These are phyloP conservation scores for Hypoxylon sp. DNA, from an alignment of 2,329 filamentous ascomycete genomes.

Conservation along the genomic window DNA sequence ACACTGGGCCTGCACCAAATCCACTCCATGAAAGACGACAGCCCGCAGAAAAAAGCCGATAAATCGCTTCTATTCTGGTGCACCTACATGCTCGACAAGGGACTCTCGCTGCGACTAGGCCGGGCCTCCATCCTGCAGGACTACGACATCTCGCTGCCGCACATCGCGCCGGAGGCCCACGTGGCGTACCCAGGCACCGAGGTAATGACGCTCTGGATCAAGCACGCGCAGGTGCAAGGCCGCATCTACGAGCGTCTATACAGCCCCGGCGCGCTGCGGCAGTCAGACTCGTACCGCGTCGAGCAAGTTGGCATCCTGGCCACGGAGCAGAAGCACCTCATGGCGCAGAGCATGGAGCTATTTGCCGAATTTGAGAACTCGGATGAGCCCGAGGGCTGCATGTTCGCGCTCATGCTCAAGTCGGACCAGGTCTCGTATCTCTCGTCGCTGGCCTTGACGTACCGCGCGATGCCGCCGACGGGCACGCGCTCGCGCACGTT, in stretches of 20 bases:
- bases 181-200: slow-evolving; percentile 51
- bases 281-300: slow-evolving; percentile 52
- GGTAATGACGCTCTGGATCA: slow-evolving; percentile 63
- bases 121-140: slow-evolving; percentile 67
- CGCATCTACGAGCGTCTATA: slow-evolving; percentile 69
- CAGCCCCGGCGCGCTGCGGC: slow-evolving; percentile 56
- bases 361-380: slow-evolving; percentile 44
- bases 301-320: slow-evolving; percentile 53
- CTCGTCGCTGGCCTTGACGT: slow-evolving; percentile 58
- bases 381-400: slow-evolving; percentile 44
- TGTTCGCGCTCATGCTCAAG: slow-evolving; percentile 55
- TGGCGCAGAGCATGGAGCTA: slow-evolving; percentile 47
- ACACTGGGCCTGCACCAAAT: slow-evolving; percentile 52
- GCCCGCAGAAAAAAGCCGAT: slow-evolving; percentile 48
- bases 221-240: slow-evolving; percentile 67
- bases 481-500: slow-evolving; percentile 53
- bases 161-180: slow-evolving; percentile 52
- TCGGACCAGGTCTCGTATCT: slow-evolving; percentile 60
- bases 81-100: slow-evolving; percentile 68
- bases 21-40: slow-evolving; percentile 48
- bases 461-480: slow-evolving; percentile 57
- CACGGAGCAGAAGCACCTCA: slow-evolving; percentile 52
- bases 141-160: slow-evolving; percentile 65
- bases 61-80: slow-evolving; percentile 68
- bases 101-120: slow-evolving; percentile 67